Base-by-base conservation (phyloP, 164 flowering plant species). In the Protea cynaroides region DNA sequence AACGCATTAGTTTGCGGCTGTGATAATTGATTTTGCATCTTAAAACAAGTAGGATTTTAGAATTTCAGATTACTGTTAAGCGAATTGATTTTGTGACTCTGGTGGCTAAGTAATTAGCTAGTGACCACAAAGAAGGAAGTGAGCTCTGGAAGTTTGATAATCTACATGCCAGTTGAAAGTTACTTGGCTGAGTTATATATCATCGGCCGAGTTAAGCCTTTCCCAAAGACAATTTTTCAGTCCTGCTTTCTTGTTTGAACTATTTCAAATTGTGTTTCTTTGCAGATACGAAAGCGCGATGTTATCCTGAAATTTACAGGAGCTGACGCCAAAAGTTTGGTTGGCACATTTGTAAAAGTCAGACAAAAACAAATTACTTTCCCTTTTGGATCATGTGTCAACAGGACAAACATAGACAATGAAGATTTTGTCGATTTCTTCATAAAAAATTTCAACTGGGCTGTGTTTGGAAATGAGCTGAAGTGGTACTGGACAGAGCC, bases 401-500 rank as follows among this genome's bases (percentile, higher is more conserved):
- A 52, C 62, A 70, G 97, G 64, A 69, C 85, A 61, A 86, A 86
- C 78, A 81, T 94, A 21, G 99, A 94, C 80, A 94, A 91, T 66
- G 97, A 91, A 77, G 88, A 83, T 59, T 83, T 82, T 61, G 81
- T 76, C 18, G 66, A 75, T 47, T 86, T 86, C 76, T 88, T 86
- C 53, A 62, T 67, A 2, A 75, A 81, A 46, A 65, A 84, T 61
- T 88, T 88, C 79, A 88, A 79, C 72, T 86, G 90, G 90, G 81
- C 83, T 52, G 89, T 86, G 53, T 88, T 88, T 65, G 89, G 81
- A 18, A 83, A 58, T 61, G 99, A 94, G 75, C 59, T 94, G 74
- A 94, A 94, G 74, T 91, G 97, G 99, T 82, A 81, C 23, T 85
- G 90, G 93, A 94, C 95, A 0, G 97, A 91, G 62, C 62, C 92